These are phyloP conservation scores for Allium cepa DNA, from an alignment of 106 monocot genomes.

Conservation along the genomic window DNA sequence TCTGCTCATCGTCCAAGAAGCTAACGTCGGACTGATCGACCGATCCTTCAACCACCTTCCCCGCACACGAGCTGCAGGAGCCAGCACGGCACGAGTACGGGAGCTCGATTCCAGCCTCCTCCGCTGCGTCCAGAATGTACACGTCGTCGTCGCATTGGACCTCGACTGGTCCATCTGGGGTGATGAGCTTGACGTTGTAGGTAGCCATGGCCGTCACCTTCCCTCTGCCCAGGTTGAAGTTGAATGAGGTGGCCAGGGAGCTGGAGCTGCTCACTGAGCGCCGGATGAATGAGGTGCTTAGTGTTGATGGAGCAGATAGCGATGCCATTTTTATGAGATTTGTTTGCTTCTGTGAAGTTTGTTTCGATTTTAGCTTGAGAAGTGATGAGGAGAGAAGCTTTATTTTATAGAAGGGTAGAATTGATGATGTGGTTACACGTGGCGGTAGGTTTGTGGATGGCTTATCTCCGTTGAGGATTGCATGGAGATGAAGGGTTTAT, in stretches of 20 bases:
- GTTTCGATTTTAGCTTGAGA: neutral
- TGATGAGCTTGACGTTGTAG: conserved; percentile 69
- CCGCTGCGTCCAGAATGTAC: conserved; percentile 60
- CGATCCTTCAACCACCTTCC: conserved; percentile 36
- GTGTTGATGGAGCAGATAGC: neutral
- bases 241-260: conserved; percentile 9
- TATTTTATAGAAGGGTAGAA: neutral
- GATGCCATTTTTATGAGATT: neutral
- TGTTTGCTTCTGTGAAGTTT: no score
- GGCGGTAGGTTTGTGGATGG: neutral
- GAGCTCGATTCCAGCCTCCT: conserved; percentile 44
- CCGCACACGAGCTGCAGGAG: conserved; percentile 73
- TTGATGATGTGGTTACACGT: neutral
- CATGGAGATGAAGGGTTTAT: neutral
- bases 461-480: conserved; percentile 5
- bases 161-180: conserved; percentile 26
- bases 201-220: conserved; percentile 28
- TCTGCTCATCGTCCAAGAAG: conserved; percentile 72
- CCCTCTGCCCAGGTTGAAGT: conserved; percentile 13
- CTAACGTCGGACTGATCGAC: conserved; percentile 54
- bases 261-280: neutral
- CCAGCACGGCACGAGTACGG: conserved; percentile 83
- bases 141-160: conserved; percentile 46
- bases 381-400: neutral
- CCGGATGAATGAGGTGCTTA: conserved; percentile 1